These are phyloP conservation scores for Picochlorum sp. DNA, from an alignment of 139 green algal genomes.

Conservation along the genomic window DNA sequence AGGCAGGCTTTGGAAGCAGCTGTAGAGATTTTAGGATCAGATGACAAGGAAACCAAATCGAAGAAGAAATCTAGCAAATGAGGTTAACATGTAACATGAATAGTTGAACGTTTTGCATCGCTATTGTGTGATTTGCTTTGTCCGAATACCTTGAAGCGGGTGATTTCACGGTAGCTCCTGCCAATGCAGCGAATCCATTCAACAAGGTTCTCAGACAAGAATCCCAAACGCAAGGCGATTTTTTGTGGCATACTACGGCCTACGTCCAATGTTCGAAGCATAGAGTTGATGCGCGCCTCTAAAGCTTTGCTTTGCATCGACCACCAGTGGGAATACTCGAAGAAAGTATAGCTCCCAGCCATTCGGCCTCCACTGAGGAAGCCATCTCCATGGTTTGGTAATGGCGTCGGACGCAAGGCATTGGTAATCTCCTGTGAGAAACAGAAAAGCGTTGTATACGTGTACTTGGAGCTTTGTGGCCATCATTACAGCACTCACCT, in stretches of 20 bases:
- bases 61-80: not conserved
- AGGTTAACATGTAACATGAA: not conserved
- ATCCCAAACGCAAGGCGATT: not conserved
- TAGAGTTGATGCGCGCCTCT: not conserved
- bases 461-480: not conserved
- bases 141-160: not conserved
- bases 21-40: conserved; percentile 16
- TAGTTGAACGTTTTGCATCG: not conserved
- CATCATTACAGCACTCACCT: not conserved
- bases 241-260: not conserved
- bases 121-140: not conserved
- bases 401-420: not conserved
- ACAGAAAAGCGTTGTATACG: not conserved
- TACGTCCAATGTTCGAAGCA: conserved; percentile 9
- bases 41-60: not conserved
- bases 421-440: not conserved
- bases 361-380: conserved; percentile 9
- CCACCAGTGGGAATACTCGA: conserved; percentile 3
- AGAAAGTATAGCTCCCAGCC: conserved; percentile 11
- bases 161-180: not conserved
- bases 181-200: not conserved
- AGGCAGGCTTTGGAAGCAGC: conserved; percentile 25
- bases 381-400: conserved; percentile 4
- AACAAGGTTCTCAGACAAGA: conserved; percentile 1
- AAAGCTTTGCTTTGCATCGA: not conserved